Evolutionary conservation across 768 basidiomycete genomes (phyloP).

Genomic region (Cystobasidiopsis lactophilus): DNA sequence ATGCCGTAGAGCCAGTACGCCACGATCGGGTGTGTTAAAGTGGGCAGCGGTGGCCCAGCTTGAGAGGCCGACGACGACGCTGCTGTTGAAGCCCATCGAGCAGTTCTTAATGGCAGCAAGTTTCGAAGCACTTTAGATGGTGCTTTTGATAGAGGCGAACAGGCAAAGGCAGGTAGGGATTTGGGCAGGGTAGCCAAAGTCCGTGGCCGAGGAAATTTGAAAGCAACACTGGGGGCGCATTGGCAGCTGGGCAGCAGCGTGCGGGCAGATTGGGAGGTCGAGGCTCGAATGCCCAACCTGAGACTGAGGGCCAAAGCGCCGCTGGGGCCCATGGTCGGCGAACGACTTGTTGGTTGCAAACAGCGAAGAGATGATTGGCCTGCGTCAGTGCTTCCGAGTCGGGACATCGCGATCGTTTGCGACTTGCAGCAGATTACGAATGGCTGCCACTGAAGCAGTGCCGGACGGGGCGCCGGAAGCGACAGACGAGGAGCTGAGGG

Average conservation of each 20-base stretch:
- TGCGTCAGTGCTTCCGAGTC: background rate
- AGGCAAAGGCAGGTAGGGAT: conserved; percentile 3
- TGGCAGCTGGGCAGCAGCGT: no score
- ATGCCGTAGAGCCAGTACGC: conserved; percentile 55
- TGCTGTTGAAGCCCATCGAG: background rate
- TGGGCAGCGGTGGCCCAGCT: conserved; percentile 1
- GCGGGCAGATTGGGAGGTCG: no score
- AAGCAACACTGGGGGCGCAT: no score
- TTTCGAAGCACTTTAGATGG: conserved; percentile 40
- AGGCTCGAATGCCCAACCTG: no score
- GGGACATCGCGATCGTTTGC: background rate
- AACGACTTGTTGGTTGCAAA: background rate
- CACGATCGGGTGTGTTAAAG: conserved; percentile 15
- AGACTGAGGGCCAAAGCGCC: background rate
- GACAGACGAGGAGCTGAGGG: background rate
- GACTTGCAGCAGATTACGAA: background rate
- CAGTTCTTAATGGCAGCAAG: conserved; percentile 32
- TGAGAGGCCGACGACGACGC: background rate
- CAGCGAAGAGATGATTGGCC: background rate
- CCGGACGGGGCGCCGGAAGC: background rate
- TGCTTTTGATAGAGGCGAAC: conserved; percentile 33
- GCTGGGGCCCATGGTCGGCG: background rate
- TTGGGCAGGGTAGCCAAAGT: background rate
- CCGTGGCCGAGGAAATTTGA: no score
- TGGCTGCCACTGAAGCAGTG: background rate